phyloP scores from a whole-genome alignment of 2,329 filamentous ascomycete genomes.

The Coniochaeta pulveracea region DNA sequence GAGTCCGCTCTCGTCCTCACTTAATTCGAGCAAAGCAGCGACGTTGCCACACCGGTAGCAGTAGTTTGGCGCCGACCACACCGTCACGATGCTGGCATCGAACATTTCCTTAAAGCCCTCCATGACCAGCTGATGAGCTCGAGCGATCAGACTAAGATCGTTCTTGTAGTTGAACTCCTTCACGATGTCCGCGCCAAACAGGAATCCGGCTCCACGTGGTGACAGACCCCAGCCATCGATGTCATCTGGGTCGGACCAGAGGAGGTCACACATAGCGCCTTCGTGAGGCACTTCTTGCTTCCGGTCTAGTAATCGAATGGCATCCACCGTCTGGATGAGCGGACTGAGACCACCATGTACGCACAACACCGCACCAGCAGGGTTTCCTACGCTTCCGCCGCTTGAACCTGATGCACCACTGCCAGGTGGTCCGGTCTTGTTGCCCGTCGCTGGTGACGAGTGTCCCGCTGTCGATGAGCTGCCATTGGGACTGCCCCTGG shows the following conservation, averaged over 20 bases:
- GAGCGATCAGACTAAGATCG: constrained; percentile 80
- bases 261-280: constrained; percentile 94
- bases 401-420: constrained; percentile 67
- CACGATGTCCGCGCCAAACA: constrained; percentile 93
- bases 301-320: constrained; percentile 86
- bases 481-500: constrained; percentile 12
- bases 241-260: constrained; percentile 97
- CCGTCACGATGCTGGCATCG: constrained; percentile 86
- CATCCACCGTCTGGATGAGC: constrained; percentile 85
- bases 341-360: constrained; percentile 91
- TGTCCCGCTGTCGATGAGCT: constrained; percentile 6
- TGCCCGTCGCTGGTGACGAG: constrained; percentile 2
- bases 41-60: constrained; percentile 96
- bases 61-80: constrained; percentile 98
- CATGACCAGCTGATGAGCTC: constrained; percentile 97
- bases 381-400: constrained; percentile 50
- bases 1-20: constrained; percentile 71
- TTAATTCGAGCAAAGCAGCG: constrained; percentile 84
- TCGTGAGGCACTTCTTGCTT: constrained; percentile 99
- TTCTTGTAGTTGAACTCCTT: constrained; percentile 94
- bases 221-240: constrained; percentile 95
- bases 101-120: constrained; percentile 99
- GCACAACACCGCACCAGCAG: constrained; percentile 77
- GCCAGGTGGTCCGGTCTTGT: constrained; percentile 59
- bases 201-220: constrained; percentile 85